These are phyloP conservation scores for Lachnellula suecica DNA, from an alignment of 2,329 filamentous ascomycete species.

Conservation along the genomic window DNA sequence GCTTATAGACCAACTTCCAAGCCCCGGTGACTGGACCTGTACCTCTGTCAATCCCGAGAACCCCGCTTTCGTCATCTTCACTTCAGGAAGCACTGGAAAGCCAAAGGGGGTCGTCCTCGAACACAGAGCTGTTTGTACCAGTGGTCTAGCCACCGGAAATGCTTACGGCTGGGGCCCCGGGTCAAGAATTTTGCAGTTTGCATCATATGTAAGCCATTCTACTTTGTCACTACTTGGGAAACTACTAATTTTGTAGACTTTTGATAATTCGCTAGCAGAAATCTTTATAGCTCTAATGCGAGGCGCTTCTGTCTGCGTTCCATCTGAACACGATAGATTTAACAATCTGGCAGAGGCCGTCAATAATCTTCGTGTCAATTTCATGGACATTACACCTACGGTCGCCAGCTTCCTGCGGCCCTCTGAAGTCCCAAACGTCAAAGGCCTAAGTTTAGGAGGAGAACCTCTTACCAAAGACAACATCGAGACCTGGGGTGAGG, in stretches of 20 bases:
- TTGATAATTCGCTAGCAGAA: constrained; percentile 13
- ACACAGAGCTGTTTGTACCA: constrained; percentile 10
- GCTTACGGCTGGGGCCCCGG: constrained; percentile 4
- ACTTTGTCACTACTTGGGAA: background rate
- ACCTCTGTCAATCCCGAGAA: constrained; percentile 5
- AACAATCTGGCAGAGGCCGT: constrained; percentile 15
- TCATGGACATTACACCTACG: constrained; percentile 17
- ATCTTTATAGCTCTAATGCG: constrained; percentile 17
- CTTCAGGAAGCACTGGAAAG: constrained; percentile 16
- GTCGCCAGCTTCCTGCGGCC: constrained; percentile 16
- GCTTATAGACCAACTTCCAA: background rate
- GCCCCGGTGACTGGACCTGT: background rate
- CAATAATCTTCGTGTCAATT: constrained; percentile 13
- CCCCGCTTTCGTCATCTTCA: constrained; percentile 15
- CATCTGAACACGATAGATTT: constrained; percentile 17
- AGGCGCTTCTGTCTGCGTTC: constrained; percentile 19
- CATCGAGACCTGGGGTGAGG: constrained; percentile 10
- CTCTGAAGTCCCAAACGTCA: constrained; percentile 13
- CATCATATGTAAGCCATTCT: constrained; percentile 6
- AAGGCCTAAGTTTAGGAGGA: constrained; percentile 15
- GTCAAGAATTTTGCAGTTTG: constrained; percentile 17
- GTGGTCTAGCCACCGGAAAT: constrained; percentile 7
- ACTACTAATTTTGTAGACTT: constrained; percentile 1
- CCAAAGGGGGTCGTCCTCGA: constrained; percentile 18
- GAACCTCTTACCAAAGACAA: constrained; percentile 16